phyloP scores from a whole-genome alignment of 768 basidiomycete species.

The Trametes gibbosa region DNA sequence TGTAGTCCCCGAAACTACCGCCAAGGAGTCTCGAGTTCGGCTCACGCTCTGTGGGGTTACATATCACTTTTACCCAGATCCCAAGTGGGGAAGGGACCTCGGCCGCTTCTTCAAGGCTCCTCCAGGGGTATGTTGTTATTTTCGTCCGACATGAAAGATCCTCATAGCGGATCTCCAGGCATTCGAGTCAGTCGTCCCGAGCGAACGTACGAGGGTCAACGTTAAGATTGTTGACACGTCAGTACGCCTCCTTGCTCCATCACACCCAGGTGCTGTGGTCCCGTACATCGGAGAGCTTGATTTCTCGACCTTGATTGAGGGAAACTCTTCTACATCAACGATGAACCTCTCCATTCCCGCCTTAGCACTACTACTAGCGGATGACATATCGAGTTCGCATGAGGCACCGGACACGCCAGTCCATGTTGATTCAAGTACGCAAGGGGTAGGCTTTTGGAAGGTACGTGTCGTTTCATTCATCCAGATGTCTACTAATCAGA shows the following conservation, averaged over 20 bases:
- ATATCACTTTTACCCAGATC: constrained; percentile 57
- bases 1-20: constrained; percentile 51
- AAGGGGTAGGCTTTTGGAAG: constrained; percentile 62
- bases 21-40: constrained; percentile 79
- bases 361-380: constrained; percentile 51
- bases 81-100: constrained; percentile 63
- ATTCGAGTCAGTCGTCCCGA: constrained; percentile 92
- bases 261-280: constrained; percentile 63
- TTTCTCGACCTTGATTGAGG: constrained; percentile 72
- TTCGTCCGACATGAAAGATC: neutral
- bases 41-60: constrained; percentile 64
- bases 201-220: constrained; percentile 74
- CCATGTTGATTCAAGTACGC: constrained; percentile 16
- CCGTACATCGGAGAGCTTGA: constrained; percentile 62
- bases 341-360: constrained; percentile 49
- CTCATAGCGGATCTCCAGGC: constrained; percentile 44
- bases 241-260: constrained; percentile 55
- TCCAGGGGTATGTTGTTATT: constrained; percentile 64
- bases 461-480: constrained; percentile 37
- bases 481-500: neutral
- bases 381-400: constrained; percentile 41
- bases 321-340: constrained; percentile 55
- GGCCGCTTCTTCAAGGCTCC: constrained; percentile 72
- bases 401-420: constrained; percentile 25
- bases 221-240: constrained; percentile 67